Percentiles rank a stretch among this genome's conserved stretches.
Evolutionary conservation across 192 early-diverging fungal genomes (phyloP).

Genomic region (Haplosporangium gracile): DNA sequence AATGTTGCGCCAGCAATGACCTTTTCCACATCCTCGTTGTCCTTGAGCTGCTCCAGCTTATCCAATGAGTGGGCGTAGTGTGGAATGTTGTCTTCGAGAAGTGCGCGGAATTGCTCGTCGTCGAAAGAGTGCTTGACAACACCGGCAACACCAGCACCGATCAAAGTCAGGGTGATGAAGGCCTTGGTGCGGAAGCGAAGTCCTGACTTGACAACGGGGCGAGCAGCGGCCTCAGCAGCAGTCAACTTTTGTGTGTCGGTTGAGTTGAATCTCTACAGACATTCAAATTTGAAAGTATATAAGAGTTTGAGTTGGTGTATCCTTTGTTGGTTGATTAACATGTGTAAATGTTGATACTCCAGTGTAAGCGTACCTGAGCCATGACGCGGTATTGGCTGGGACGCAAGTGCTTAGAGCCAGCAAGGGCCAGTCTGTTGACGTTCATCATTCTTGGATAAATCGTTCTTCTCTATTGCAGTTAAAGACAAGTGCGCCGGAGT

Average conservation of each 20-base stretch:
- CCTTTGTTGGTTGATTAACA: neutral
- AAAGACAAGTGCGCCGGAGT: no score
- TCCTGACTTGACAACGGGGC: slow-evolving; percentile 26
- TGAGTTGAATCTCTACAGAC: slow-evolving; percentile 43
- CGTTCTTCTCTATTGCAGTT: neutral
- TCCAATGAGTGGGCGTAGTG: slow-evolving; percentile 50
- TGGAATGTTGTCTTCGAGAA: slow-evolving; percentile 50
- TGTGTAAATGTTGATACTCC: neutral
- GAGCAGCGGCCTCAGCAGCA: slow-evolving; percentile 32
- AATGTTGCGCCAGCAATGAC: slow-evolving; percentile 14
- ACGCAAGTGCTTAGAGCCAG: slow-evolving; percentile 49
- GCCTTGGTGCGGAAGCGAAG: slow-evolving; percentile 55
- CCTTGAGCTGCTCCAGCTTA: slow-evolving; percentile 48
- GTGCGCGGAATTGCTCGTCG: slow-evolving; percentile 31
- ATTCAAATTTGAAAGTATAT: neutral
- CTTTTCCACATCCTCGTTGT: slow-evolving; percentile 49
- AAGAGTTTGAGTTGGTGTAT: neutral
- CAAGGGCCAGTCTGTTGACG: slow-evolving; percentile 41
- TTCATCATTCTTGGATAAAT: slow-evolving; percentile 32
- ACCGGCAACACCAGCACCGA: slow-evolving; percentile 46
- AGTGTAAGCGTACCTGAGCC: slow-evolving; percentile 36
- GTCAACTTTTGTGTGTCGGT: slow-evolving; percentile 40
- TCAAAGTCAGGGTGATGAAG: slow-evolving; percentile 44
- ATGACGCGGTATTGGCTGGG: slow-evolving; percentile 49
- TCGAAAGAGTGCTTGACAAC: slow-evolving; percentile 56